Evolutionary conservation across 2,329 filamentous ascomycete species (phyloP), one percentile per base, ranked within the genome.

Genomic region (Stagonosporopsis chrysanthemi): DNA sequence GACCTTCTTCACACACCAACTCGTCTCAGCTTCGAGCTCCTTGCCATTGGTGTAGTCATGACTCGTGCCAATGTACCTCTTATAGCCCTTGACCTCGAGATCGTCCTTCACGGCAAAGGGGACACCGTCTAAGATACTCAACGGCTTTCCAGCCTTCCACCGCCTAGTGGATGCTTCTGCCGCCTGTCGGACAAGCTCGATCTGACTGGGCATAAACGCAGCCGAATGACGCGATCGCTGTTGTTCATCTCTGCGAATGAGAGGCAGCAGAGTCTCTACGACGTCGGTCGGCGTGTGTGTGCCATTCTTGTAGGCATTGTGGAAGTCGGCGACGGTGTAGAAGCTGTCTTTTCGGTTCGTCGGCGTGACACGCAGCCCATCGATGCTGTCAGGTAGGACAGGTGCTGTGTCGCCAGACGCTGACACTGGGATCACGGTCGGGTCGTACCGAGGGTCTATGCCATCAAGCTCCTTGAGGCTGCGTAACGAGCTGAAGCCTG

Each of bases 101-200:
- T 96, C 91, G 70, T 96, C 92, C 77, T 97, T 96, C 66, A 95
- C 85, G 0, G 88, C 90, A 45, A 96, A 84, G 0, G 92, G 92
- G 1, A 96, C 86, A 12, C 92, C 92, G 68, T 97, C 92, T 7
- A 96, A 79, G 5, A 90, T 78, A 12, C 90, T 83, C 15, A 92
- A 75, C 0, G 87, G 83, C 60, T 83, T 82, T 0, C 90, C 89
- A 15, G 82, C 79, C 56, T 86, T 85, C 75, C 90, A 96, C 42
- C 92, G 82, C 70, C 85, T 81, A 0, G 91, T 90, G 1, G 91
- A 95, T 7, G 84, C 89, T 65, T 83, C 83, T 0, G 92, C 92
- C 0, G 91, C 88, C 33, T 84, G 83, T 4, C 87, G 80, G 1
- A 90, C 84, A 17, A 84, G 76, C 22, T 90, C 85, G 8, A 82